Evolutionary conservation across 2,329 filamentous ascomycete species (phyloP), one percentile per base, ranked within the genome.

Genomic region (Ophioceras dolichostomum): DNA sequence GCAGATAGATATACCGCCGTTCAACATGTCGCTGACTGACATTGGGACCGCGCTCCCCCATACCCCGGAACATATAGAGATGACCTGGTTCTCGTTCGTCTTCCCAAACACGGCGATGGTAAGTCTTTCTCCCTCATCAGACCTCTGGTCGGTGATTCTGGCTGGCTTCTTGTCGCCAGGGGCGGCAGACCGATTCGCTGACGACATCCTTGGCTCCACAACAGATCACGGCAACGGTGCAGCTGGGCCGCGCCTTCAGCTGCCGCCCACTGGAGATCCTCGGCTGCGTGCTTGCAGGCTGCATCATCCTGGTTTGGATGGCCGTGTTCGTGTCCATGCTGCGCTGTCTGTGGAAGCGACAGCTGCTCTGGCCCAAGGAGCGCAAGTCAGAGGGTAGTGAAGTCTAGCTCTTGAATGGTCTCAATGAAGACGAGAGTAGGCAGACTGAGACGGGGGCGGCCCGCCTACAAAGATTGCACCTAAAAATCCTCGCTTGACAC

Each of bases 11-110:
- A n/a, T n/a, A n/a, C n/a, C n/a, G n/a, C n/a, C n/a, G n/a, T n/a
- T n/a, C n/a, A n/a, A n/a, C n/a, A n/a, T n/a, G n/a, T n/a, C n/a
- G n/a, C n/a, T n/a, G n/a, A n/a, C n/a, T n/a, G n/a, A n/a, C n/a
- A n/a, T n/a, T n/a, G n/a, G n/a, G n/a, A n/a, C n/a, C n/a, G n/a
- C n/a, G n/a, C n/a, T n/a, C n/a, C n/a, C n/a, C n/a, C n/a, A n/a
- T n/a, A n/a, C n/a, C n/a, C n/a, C n/a, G n/a, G n/a, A n/a, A n/a
- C n/a, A n/a, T n/a, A 26, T 12, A 26, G 22, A 82, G 14, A 88
- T 91, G 82, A 84, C 79, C 2, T 93, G 83, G 78, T 91, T 80
- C 58, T 83, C 76, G 4, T 89, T 88, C 55, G 69, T 88, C 5
- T 88, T 88, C 49, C 83, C 83, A 2, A 86, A 88, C 47, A 88